phyloP scores from a whole-genome alignment of 192 early-diverging fungal species.

The Chytriomyces sp. region DNA sequence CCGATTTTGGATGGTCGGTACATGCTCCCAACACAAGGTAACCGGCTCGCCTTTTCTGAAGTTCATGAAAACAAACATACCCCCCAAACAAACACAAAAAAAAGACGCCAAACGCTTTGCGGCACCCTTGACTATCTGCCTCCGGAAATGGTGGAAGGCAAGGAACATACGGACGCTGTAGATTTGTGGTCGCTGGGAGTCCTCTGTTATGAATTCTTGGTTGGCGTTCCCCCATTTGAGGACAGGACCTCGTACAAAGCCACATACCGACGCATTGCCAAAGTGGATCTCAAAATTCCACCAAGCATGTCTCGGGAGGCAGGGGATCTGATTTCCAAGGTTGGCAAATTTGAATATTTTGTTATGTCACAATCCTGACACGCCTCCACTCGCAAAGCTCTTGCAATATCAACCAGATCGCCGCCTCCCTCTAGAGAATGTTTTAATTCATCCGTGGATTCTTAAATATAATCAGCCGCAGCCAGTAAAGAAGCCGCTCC shows the following conservation, averaged over 20 bases:
- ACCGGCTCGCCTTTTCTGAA: not conserved
- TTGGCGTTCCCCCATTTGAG: slow-evolving; percentile 92
- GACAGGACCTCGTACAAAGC: slow-evolving; percentile 62
- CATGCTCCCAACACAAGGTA: slow-evolving; percentile 71
- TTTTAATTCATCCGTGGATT: slow-evolving; percentile 80
- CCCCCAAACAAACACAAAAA: not conserved
- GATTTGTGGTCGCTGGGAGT: slow-evolving; percentile 95
- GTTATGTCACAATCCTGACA: not conserved
- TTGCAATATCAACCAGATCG: slow-evolving; percentile 69
- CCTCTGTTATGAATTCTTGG: slow-evolving; percentile 89
- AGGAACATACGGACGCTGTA: slow-evolving; percentile 75
- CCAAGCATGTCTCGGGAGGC: slow-evolving; percentile 77
- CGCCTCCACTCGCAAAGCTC: slow-evolving; percentile 50
- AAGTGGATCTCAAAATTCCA: slow-evolving; percentile 83
- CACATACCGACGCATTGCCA: slow-evolving; percentile 82
- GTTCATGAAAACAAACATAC: too few species aligned
- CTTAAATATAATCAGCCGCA: slow-evolving; percentile 29
- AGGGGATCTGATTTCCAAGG: slow-evolving; percentile 80
- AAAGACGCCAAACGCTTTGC: slow-evolving; percentile 83
- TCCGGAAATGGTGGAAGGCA: slow-evolving; percentile 93
- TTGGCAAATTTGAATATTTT: slow-evolving; percentile 38
- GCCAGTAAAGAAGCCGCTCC: not conserved
- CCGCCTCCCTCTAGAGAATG: slow-evolving; percentile 73
- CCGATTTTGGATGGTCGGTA: slow-evolving; percentile 97
- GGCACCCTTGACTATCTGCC: slow-evolving; percentile 96